phyloP scores from a whole-genome alignment of 2,329 filamentous ascomycete genomes.

The Nectriaceae sp. region DNA sequence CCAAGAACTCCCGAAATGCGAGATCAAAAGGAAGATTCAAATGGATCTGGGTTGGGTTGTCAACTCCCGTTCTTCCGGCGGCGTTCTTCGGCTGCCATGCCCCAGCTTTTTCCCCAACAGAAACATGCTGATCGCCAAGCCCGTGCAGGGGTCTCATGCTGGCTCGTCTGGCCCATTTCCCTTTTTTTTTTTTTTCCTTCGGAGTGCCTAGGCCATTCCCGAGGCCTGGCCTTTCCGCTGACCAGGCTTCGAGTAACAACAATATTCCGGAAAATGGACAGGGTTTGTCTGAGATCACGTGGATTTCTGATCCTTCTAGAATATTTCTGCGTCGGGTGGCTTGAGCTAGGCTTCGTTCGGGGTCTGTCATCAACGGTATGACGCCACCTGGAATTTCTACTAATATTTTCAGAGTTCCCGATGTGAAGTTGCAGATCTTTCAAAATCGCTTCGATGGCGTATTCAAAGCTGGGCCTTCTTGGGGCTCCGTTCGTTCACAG shows the following conservation, averaged over 20 bases:
- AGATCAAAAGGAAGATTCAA: too few relatives aligned
- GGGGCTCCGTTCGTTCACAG: too few relatives aligned
- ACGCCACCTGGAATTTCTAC: not conserved
- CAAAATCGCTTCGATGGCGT: too few relatives aligned
- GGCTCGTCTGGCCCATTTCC: conserved; percentile 7
- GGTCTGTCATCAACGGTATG: not conserved
- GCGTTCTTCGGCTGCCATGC: conserved; percentile 10
- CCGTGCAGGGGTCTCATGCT: conserved; percentile 11
- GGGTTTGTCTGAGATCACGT: conserved; percentile 2
- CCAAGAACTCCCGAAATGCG: not conserved
- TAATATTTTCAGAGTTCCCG: too few relatives aligned
- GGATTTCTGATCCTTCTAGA: conserved; percentile 4
- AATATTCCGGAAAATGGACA: not conserved
- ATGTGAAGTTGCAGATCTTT: too few relatives aligned
- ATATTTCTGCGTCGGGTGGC: conserved; percentile 3
- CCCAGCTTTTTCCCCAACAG: conserved; percentile 31
- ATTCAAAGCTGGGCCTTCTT: too few relatives aligned
- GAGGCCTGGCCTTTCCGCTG: not conserved
- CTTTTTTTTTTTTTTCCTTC: conserved; percentile 3
- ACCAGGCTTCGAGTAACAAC: not conserved
- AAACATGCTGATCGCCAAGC: conserved; percentile 30
- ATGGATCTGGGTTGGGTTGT: not conserved
- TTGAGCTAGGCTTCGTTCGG: conserved; percentile 1
- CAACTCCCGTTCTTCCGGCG: conserved; percentile 17
- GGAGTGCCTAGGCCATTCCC: not conserved